These are phyloP conservation scores for Heterococcus sp. DNA, from an alignment of 108 stramenopile genomes.

Conservation along the genomic window DNA sequence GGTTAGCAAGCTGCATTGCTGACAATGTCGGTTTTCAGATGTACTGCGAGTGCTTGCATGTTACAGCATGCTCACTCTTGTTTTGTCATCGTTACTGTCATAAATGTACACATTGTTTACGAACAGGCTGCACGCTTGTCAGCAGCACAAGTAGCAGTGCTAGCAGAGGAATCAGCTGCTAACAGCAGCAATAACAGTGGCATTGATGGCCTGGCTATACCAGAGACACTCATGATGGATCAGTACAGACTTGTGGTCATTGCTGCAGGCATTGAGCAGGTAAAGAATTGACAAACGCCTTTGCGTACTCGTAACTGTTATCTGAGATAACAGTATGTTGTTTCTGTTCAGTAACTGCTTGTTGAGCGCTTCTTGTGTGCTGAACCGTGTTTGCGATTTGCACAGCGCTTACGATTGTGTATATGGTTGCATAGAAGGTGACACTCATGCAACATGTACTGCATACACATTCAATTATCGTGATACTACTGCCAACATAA, in stretches of 20 bases:
- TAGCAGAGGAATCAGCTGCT: not conserved
- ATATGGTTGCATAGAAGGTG: too few species aligned
- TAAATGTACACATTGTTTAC: not conserved
- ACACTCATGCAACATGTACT: too few species aligned
- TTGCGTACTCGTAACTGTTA: too few species aligned
- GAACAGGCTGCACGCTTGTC: not conserved
- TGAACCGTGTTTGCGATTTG: too few species aligned
- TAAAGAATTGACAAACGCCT: too few species aligned
- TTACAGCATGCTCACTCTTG: too few species aligned
- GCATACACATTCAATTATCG: too few species aligned
- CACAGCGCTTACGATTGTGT: too few species aligned
- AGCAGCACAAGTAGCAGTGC: not conserved
- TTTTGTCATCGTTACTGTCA: not conserved
- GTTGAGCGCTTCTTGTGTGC: too few species aligned
- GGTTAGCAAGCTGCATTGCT: not conserved
- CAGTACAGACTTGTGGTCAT: conserved; percentile 23
- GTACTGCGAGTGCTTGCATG: not conserved
- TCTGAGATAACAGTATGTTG: too few species aligned
- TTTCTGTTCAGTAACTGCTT: too few species aligned
- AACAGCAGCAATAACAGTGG: not conserved
- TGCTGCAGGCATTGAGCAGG: conserved; percentile 41
- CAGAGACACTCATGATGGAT: conserved; percentile 40
- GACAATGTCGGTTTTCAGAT: not conserved
- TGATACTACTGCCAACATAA: too few species aligned
- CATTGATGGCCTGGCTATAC: conserved; percentile 31